Percentiles rank a stretch among this genome's conserved stretches.
Evolutionary conservation across 2,329 filamentous ascomycete species (phyloP).

Genomic region (Arthrobotrys sinensis): DNA sequence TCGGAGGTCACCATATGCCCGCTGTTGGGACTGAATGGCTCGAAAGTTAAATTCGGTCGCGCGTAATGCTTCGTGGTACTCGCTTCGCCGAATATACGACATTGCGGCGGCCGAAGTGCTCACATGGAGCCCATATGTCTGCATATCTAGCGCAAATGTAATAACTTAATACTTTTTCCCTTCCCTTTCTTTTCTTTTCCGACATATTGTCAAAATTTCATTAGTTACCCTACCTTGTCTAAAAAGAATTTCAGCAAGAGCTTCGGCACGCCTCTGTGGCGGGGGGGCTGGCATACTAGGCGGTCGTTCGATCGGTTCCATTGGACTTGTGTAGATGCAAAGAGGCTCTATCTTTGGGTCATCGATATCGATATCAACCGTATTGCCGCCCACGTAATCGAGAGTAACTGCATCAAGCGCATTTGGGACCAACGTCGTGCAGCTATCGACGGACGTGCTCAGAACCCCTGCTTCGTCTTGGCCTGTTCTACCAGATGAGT

Average conservation of each 20-base stretch:
- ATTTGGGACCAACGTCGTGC: conserved; percentile 40
- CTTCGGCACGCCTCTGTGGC: conserved; percentile 38
- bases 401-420: background rate
- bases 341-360: conserved; percentile 34
- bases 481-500: background rate
- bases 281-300: conserved; percentile 42
- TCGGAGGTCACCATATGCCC: conserved; percentile 48
- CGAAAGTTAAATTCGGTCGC: conserved; percentile 59
- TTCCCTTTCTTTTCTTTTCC: no score
- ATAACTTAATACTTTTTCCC: background rate
- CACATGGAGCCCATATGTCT: conserved; percentile 51
- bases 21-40: conserved; percentile 52
- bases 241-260: conserved; percentile 53
- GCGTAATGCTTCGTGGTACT: conserved; percentile 52
- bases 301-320: conserved; percentile 36
- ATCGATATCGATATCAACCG: conserved; percentile 5
- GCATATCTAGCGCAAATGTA: conserved; percentile 36
- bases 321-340: conserved; percentile 40
- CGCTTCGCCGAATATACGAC: conserved; percentile 52
- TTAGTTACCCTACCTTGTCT: conserved; percentile 40
- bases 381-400: background rate
- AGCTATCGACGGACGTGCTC: conserved; percentile 46
- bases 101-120: conserved; percentile 56
- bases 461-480: conserved; percentile 6
- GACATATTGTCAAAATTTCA: background rate